Percentiles rank a stretch among this genome's conserved stretches.
Evolutionary conservation across 495 filamentous ascomycete species (phyloP).

Genomic region (Massariosphaeria phaeospora): DNA sequence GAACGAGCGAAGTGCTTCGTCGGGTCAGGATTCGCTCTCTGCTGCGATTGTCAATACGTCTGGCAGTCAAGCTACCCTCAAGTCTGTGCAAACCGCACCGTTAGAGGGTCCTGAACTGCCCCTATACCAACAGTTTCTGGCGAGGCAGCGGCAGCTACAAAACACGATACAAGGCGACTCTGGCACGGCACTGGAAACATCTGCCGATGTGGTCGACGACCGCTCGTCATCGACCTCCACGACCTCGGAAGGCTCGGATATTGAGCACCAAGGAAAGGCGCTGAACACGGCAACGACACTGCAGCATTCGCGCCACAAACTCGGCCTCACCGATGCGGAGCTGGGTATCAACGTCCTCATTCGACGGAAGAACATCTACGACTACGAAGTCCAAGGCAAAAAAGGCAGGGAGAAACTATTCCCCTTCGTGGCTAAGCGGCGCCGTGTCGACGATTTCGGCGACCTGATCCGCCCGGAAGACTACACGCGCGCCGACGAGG

Average conservation of each 20-base stretch:
- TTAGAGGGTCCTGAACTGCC: conserved; percentile 68
- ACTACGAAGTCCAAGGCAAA: conserved; percentile 89
- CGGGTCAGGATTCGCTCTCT: conserved; percentile 2
- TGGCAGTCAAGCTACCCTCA: conserved; percentile 57
- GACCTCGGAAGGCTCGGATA: conserved; percentile 81
- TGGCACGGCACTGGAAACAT: conserved; percentile 58
- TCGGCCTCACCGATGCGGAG: conserved; percentile 76
- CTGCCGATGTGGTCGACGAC: conserved; percentile 78
- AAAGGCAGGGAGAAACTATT: conserved; percentile 93
- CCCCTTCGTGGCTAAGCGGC: conserved; percentile 73
- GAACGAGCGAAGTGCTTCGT: conserved; percentile 17
- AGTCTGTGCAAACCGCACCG: conserved; percentile 55
- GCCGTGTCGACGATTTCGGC: conserved; percentile 83
- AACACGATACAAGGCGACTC: conserved; percentile 65
- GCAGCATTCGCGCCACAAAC: conserved; percentile 74
- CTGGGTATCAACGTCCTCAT: conserved; percentile 85
- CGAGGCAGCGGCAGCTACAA: conserved; percentile 73
- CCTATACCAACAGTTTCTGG: conserved; percentile 85
- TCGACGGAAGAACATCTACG: conserved; percentile 79
- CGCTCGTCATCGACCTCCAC: conserved; percentile 71
- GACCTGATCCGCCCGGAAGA: conserved; percentile 91
- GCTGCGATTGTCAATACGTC: conserved; percentile 50
- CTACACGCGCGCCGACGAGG: conserved; percentile 87
- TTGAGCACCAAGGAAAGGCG: conserved; percentile 85
- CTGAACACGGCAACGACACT: conserved; percentile 81